Conservation (phyloP, 129 eudicot species). For the Gnaphalium uliginosum region DNA sequence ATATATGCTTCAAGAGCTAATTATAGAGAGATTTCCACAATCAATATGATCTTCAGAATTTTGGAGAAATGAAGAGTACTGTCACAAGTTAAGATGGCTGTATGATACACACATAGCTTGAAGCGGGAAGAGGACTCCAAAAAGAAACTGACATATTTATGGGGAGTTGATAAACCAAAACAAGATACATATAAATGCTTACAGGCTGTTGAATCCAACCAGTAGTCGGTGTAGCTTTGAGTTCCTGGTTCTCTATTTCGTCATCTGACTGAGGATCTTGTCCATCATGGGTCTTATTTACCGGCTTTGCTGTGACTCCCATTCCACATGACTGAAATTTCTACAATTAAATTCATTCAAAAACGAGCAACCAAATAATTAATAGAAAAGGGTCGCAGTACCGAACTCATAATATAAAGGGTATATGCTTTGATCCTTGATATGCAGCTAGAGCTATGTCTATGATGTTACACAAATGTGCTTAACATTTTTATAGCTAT, state of each 20-base stretch:
- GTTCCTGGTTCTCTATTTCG: slow-evolving; percentile 38
- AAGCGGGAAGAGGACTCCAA: too few relatives aligned
- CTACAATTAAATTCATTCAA: slow-evolving; percentile 40
- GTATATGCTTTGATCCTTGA: background rate
- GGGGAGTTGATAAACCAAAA: slow-evolving; percentile 21
- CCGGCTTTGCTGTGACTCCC: slow-evolving; percentile 42
- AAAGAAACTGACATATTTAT: background rate
- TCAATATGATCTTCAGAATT: slow-evolving; percentile 1
- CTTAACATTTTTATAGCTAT: background rate
- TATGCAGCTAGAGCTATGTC: slow-evolving; percentile 4
- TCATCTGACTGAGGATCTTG: slow-evolving; percentile 36
- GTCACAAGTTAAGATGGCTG: background rate
- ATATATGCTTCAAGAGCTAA: slow-evolving; percentile 14
- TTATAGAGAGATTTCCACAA: background rate
- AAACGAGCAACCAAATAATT: slow-evolving; percentile 28
- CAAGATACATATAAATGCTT: slow-evolving; percentile 41
- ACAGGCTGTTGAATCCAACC: slow-evolving; percentile 64
- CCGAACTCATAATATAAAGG: background rate
- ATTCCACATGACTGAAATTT: slow-evolving; percentile 56
- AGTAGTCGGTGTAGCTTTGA: slow-evolving; percentile 34
- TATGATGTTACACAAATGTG: slow-evolving; percentile 2
- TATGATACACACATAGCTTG: background rate
- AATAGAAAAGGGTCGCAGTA: slow-evolving; percentile 18
- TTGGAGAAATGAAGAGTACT: slow-evolving; percentile 16
- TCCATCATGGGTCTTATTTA: slow-evolving; percentile 37